Conservation (phyloP, 1,284 basidiomycete species). For the Testicularia cyperi region DNA sequence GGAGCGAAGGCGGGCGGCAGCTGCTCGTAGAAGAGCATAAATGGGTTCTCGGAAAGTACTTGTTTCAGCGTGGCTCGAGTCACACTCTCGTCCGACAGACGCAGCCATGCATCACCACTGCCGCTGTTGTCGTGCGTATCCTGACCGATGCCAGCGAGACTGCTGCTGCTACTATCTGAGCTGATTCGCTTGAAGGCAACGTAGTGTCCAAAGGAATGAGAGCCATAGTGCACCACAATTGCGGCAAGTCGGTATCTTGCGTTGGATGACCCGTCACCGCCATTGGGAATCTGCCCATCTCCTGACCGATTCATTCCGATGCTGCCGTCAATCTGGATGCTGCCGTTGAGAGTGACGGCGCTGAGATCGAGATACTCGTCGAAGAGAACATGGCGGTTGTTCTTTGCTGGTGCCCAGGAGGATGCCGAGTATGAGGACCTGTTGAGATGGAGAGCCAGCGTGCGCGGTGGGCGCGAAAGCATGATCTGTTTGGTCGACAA, state of each 20-base stretch:
- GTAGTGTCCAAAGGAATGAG: slow-evolving; percentile 57
- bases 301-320: slow-evolving; percentile 11
- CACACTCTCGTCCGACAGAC: slow-evolving; percentile 55
- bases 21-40: slow-evolving; percentile 55
- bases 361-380: slow-evolving; percentile 48
- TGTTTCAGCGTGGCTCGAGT: slow-evolving; percentile 31
- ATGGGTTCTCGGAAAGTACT: slow-evolving; percentile 54
- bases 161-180: too few species aligned
- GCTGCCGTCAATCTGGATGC: slow-evolving; percentile 27
- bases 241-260: slow-evolving; percentile 39
- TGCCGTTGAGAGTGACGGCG: slow-evolving; percentile 37
- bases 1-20: slow-evolving; percentile 1
- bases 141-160: too few species aligned
- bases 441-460: slow-evolving; percentile 54
- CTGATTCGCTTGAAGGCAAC: slow-evolving; percentile 46
- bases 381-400: slow-evolving; percentile 48
- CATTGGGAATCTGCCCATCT: background rate
- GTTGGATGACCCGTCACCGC: background rate
- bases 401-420: slow-evolving; percentile 51
- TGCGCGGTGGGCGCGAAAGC: slow-evolving; percentile 47
- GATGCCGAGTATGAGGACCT: slow-evolving; percentile 42
- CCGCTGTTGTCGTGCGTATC: background rate
- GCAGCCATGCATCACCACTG: slow-evolving; percentile 33
- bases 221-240: slow-evolving; percentile 57
- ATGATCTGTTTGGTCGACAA: slow-evolving; percentile 56